A percentile compares a stretch with the other conserved stretches of the same genome.
Evolutionary conservation across 1,284 basidiomycete genomes (phyloP).

Genomic region (Anthracocystis walkeri): DNA sequence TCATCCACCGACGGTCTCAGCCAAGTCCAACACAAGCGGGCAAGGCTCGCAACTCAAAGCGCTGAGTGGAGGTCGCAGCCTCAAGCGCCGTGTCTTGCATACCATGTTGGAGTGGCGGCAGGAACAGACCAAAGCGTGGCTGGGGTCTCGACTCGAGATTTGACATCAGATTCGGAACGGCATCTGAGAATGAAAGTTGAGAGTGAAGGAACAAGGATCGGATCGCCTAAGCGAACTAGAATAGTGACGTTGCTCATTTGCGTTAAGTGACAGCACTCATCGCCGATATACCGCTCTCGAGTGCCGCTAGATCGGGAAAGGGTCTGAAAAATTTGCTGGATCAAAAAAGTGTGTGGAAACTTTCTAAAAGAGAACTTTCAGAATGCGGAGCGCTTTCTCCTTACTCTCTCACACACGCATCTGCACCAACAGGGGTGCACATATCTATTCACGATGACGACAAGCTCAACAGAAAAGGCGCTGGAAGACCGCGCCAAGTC

Average conservation of each 20-base stretch:
- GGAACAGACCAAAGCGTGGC: neutral
- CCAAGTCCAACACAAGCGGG: neutral
- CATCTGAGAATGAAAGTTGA: neutral
- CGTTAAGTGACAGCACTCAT: conserved; percentile 25
- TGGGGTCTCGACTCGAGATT: neutral
- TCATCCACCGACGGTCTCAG: neutral
- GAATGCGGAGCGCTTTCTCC: neutral
- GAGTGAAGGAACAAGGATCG: conserved; percentile 14
- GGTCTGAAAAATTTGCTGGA: conserved; percentile 35
- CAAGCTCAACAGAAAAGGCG: conserved; percentile 35
- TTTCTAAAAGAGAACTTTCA: conserved; percentile 6
- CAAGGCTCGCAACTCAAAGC: neutral
- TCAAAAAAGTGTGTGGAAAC: conserved; percentile 11
- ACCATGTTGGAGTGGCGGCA: neutral
- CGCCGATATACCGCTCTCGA: conserved; percentile 20
- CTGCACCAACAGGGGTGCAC: conserved; percentile 12
- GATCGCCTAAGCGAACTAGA: conserved; percentile 36
- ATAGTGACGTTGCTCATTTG: conserved; percentile 22
- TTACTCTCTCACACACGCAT: conserved; percentile 4
- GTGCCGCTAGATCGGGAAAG: conserved; percentile 7
- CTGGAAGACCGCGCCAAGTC: conserved; percentile 57
- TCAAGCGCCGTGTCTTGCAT: neutral
- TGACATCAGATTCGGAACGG: neutral
- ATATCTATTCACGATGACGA: conserved; percentile 23
- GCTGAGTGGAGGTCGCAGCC: conserved; percentile 9